Conservation (phyloP, 1,284 basidiomycete genomes). For the Vanrija sp. region DNA sequence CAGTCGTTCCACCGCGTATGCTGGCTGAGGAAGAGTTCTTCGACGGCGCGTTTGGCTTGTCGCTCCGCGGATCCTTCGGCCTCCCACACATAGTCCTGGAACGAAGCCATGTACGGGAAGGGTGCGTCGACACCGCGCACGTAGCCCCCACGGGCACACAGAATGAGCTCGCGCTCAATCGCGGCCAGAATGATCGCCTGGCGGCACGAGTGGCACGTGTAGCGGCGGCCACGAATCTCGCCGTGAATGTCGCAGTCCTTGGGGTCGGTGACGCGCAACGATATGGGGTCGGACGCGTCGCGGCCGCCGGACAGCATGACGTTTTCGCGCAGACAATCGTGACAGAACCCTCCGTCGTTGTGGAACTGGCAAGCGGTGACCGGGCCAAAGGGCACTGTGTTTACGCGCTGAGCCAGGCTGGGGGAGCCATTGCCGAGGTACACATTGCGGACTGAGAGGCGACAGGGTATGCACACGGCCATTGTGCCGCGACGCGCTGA, state of each 20-base stretch:
- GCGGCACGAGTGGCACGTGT: constrained; percentile 19
- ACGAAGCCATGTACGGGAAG: background rate
- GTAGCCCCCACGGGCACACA: constrained; percentile 15
- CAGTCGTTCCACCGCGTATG: constrained; percentile 27
- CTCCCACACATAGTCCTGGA: constrained; percentile 11
- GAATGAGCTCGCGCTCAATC: constrained; percentile 6
- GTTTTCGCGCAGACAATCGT: constrained; percentile 15
- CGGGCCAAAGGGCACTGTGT: constrained; percentile 17
- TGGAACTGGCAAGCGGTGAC: constrained; percentile 25
- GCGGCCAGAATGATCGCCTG: constrained; percentile 3
- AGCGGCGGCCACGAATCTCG: too few species aligned
- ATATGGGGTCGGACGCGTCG: background rate
- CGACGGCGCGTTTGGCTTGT: constrained; percentile 17
- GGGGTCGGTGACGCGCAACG: background rate
- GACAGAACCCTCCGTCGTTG: constrained; percentile 14
- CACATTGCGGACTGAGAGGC: background rate
- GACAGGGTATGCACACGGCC: constrained; percentile 12
- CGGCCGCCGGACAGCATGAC: too few species aligned
- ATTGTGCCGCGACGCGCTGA: background rate
- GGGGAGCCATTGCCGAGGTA: too few species aligned
- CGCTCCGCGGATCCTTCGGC: constrained; percentile 5
- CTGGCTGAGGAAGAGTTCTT: constrained; percentile 24
- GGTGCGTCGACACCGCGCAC: constrained; percentile 7
- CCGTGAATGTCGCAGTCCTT: constrained; percentile 7
- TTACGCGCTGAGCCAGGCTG: constrained; percentile 7